phyloP scores from a whole-genome alignment of 495 filamentous ascomycete genomes.

The Penicillium samsonianum region DNA sequence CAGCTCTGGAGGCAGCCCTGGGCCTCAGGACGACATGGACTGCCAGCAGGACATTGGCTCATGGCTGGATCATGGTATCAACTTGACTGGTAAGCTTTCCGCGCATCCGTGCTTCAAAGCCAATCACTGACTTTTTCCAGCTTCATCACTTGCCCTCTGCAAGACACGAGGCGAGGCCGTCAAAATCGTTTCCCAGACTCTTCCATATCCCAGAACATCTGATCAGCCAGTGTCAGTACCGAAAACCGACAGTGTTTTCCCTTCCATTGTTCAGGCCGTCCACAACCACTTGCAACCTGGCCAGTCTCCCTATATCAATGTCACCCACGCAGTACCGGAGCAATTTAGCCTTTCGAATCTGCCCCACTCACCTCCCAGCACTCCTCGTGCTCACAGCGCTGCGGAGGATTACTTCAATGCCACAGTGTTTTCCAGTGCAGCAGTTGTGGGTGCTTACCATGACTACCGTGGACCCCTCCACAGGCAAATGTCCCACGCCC shows the following conservation, averaged over 20 bases:
- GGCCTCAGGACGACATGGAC: slow-evolving; percentile 42
- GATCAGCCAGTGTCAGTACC: slow-evolving; percentile 41
- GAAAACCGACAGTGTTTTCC: slow-evolving; percentile 45
- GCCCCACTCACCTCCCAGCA: slow-evolving; percentile 60
- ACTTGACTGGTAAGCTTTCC: slow-evolving; percentile 41
- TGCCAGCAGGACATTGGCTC: slow-evolving; percentile 38
- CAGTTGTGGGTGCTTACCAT: slow-evolving; percentile 56
- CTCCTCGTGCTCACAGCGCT: slow-evolving; percentile 50
- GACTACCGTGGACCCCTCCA: slow-evolving; percentile 54
- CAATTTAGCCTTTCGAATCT: slow-evolving; percentile 64
- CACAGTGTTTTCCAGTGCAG: slow-evolving; percentile 57
- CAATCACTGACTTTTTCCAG: slow-evolving; percentile 25
- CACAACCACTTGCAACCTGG: slow-evolving; percentile 50
- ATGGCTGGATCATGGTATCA: slow-evolving; percentile 49
- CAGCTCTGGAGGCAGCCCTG: slow-evolving; percentile 41
- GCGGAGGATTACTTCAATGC: slow-evolving; percentile 58
- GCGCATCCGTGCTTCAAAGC: neutral
- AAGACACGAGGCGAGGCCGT: slow-evolving; percentile 47
- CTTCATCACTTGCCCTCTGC: slow-evolving; percentile 39
- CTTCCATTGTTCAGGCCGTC: slow-evolving; percentile 53
- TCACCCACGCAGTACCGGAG: slow-evolving; percentile 63
- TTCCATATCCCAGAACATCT: slow-evolving; percentile 59
- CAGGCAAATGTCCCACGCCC: slow-evolving; percentile 44
- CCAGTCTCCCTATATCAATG: slow-evolving; percentile 57
- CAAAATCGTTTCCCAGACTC: slow-evolving; percentile 61